Evolutionary conservation across 805 yeast genomes (phyloP).

Genomic region (Komagataella populi): DNA sequence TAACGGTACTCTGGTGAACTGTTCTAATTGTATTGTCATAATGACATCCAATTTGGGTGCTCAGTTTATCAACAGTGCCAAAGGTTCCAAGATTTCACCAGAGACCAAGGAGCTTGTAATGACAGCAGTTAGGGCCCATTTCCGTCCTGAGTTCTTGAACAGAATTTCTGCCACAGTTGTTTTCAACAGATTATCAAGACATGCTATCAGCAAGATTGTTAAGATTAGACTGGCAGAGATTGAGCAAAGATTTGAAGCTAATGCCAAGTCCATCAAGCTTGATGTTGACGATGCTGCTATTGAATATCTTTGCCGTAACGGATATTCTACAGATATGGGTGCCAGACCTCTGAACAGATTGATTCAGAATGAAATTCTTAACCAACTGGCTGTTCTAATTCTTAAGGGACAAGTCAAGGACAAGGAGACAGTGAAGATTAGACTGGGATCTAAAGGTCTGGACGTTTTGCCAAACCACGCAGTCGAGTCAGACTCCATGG

Average conservation of each 20-base stretch:
- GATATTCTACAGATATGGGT: constrained; percentile 89
- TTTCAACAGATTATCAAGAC: constrained; percentile 83
- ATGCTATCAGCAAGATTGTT: constrained; percentile 87
- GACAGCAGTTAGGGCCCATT: constrained; percentile 74
- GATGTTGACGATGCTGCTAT: constrained; percentile 65
- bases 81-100: constrained; percentile 48
- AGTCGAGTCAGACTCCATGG: constrained; percentile 33
- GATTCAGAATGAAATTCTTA: constrained; percentile 79
- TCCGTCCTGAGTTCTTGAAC: constrained; percentile 95
- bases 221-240: constrained; percentile 75
- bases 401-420: constrained; percentile 79
- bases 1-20: constrained; percentile 86
- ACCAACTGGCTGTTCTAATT: constrained; percentile 78
- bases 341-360: constrained; percentile 93
- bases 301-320: constrained; percentile 71
- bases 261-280: constrained; percentile 66
- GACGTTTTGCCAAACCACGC: constrained; percentile 84
- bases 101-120: constrained; percentile 68
- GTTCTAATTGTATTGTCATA: constrained; percentile 82
- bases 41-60: constrained; percentile 98
- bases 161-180: constrained; percentile 89
- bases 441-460: constrained; percentile 43
- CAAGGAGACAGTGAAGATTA: constrained; percentile 71
- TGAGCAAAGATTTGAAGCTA: constrained; percentile 70
- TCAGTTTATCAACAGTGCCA: constrained; percentile 58